Conservation (phyloP, 306 rosid genomes). For the Aeschynomene evenia region DNA sequence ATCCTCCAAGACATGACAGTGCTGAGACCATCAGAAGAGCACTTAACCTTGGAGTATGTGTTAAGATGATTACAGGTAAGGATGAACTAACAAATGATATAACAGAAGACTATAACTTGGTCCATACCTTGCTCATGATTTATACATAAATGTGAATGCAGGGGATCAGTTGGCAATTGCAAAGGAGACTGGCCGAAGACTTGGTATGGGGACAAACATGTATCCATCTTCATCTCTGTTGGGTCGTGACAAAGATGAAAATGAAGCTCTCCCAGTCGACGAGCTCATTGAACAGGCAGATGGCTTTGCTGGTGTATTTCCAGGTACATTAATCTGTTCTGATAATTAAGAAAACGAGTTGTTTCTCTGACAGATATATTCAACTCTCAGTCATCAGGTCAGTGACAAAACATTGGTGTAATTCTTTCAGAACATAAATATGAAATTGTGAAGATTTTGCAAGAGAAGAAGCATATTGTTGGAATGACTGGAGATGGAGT, state of each 20-base stretch:
- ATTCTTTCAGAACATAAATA: constrained; percentile 74
- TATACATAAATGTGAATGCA: constrained; percentile 34
- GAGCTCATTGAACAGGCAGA: constrained; percentile 88
- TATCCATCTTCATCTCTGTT: constrained; percentile 87
- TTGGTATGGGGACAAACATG: constrained; percentile 96
- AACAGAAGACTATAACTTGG: background rate
- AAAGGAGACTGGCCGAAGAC: constrained; percentile 85
- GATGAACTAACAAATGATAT: constrained; percentile 14
- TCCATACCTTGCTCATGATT: constrained; percentile 8
- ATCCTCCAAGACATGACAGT: constrained; percentile 91
- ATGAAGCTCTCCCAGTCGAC: constrained; percentile 75
- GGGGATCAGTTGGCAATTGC: constrained; percentile 91
- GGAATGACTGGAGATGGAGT: constrained; percentile 97
- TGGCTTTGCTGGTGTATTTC: constrained; percentile 91
- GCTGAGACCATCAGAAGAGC: constrained; percentile 91
- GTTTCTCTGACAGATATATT: constrained; percentile 15
- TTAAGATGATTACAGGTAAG: constrained; percentile 91
- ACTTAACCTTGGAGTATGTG: constrained; percentile 81
- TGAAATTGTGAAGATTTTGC: constrained; percentile 78
- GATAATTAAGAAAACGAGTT: constrained; percentile 5
- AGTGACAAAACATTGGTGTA: background rate
- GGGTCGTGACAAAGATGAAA: constrained; percentile 55
- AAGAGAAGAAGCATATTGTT: constrained; percentile 79
- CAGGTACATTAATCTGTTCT: constrained; percentile 48
- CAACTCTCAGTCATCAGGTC: background rate